Evolutionary conservation across 2,329 filamentous ascomycete genomes (phyloP), one percentile per base, ranked within the genome.

Genomic region (Xylaria arbuscula): DNA sequence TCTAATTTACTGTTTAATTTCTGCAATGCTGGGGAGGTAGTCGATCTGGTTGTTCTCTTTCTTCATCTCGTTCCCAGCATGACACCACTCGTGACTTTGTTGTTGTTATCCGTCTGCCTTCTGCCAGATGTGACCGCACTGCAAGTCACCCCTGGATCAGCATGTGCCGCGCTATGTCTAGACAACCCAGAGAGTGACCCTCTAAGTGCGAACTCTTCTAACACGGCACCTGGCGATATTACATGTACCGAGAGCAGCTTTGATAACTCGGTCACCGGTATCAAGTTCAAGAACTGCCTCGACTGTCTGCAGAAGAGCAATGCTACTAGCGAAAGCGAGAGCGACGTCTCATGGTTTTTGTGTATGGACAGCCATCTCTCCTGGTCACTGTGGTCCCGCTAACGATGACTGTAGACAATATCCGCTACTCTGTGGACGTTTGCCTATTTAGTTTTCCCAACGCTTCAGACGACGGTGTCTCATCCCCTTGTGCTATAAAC

Each of bases 71-170:
- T 55, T 28, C 17, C 40, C 66, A 68, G 58, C 10, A 69, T 70
- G 68, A 66, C 62, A 55, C 62, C 48, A 50, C 55, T 63, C 48
- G 62, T 62, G 66, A 63, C 60, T 32, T 55, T 70, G 36, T 24
- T 65, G n/a, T 32, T 69, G 10, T 58, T 59, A 11, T 64, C 34
- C 22, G 61, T 67, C 64, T 62, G 36, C 56, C 36, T 71, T 28
- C 28, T 71, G 10, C 63, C 51, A 28, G 48, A 59, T 40, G 65
- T 62, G 9, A 53, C 19, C 19, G 54, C 68, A 28, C 48, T 70
- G 13, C 68, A 85, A 61, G 82, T 87, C 1, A 83, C 85, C 1
- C 84, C 86, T 0, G 83, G 83, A 10, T 88, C 87, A 0, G 73
- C 79, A 10, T 89, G 87, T 72, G 81, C 85, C 0, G 76, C 81